Evolutionary conservation across 2,329 filamentous ascomycete genomes (phyloP), one percentile per base, ranked within the genome.

Genomic region (Hymenoscyphus scutula): DNA sequence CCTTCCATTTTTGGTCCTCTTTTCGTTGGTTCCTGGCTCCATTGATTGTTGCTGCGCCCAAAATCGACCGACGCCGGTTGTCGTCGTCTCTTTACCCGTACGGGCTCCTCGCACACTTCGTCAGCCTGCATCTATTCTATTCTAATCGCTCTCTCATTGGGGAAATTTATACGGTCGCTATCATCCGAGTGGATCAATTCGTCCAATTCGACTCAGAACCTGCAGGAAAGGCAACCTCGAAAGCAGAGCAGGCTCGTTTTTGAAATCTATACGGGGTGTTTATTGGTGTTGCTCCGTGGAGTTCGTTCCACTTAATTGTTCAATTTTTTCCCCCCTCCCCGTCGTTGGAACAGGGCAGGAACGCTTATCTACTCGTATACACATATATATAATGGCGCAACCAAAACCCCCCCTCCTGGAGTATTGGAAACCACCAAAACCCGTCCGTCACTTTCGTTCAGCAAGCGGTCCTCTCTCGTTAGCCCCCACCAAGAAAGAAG

Each of bases 381-480:
- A 48, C 45, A 34, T 34, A 41, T n/a, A n/a, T n/a, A 61, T 59
- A 59, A 55, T 64, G 59, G 59, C 56, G 32, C 61, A 62, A 64
- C 61, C 45, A 60, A 45, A 61, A 56, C 48, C 67, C 59, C 60
- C 56, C 27, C 65, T 65, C 1, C 51, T 70, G 5, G 68, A 70
- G 41, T 70, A 70, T 51, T 70, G 68, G 68, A 68, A 67, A 59
- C 68, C 68, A 6, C 67, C 67, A 8, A 70, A 68, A 55, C 59
- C 64, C 13, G 67, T 69, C 30, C 65, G 59, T 13, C 66, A 70
- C 51, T 64, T 67, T 51, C 67, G 66, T 25, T 57, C 63, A 2
- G 65, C 61, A 30, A 69, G 66, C 45, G 64, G 61, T 57, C 25
- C 56, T 19, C 38, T 65, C n/a, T 63, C 64, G 56, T 25, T 27